phyloP scores from a whole-genome alignment of 176 grass and related monocot genomes.

The Oryza punctata region DNA sequence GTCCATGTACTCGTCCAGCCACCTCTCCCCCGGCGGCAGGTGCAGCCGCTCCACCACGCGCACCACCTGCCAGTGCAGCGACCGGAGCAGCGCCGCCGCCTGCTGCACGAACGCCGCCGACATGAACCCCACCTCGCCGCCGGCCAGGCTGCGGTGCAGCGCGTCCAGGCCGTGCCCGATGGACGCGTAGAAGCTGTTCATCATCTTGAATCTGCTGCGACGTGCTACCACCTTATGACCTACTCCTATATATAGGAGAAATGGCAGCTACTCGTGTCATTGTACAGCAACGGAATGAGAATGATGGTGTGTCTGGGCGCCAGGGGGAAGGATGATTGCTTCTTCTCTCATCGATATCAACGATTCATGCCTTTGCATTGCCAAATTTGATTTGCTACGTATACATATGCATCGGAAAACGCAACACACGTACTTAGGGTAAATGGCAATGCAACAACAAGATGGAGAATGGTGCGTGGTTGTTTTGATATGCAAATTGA shows the following conservation, averaged over 20 bases:
- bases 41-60: conserved; percentile 61
- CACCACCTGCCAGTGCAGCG: conserved; percentile 59
- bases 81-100: conserved; percentile 38
- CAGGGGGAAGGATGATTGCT: conserved; percentile 74
- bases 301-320: conserved; percentile 65
- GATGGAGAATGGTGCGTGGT: background rate
- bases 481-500: background rate
- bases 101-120: conserved; percentile 58
- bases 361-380: too few relatives aligned
- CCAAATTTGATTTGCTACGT: too few relatives aligned
- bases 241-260: too few relatives aligned
- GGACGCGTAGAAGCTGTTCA: conserved; percentile 64
- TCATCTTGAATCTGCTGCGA: too few relatives aligned
- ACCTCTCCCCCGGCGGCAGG: conserved; percentile 65
- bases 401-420: too few relatives aligned
- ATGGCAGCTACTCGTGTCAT: too few relatives aligned
- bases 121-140: conserved; percentile 37
- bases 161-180: conserved; percentile 54
- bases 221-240: too few relatives aligned
- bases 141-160: conserved; percentile 33
- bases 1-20: conserved; percentile 90
- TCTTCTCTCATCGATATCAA: too few relatives aligned
- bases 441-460: too few relatives aligned
- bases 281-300: conserved; percentile 33
- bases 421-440: too few relatives aligned